Percentiles rank a stretch among this genome's conserved stretches.
Conservation (phyloP, 352 stramenopile species). For the Peronospora destructor region DNA sequence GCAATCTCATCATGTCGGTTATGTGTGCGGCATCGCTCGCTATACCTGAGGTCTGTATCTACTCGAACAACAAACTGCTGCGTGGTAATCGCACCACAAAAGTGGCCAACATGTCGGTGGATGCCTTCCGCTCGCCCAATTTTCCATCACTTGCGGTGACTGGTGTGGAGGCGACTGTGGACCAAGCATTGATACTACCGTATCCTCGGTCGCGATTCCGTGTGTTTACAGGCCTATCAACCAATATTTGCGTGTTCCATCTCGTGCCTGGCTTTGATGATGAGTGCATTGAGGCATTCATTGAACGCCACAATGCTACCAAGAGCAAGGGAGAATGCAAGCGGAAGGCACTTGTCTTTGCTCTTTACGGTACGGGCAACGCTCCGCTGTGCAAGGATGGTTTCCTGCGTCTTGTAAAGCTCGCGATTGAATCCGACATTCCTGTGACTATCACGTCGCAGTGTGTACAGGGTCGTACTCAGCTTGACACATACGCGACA, state of each 20-base stretch:
- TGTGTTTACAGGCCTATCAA: constrained; percentile 88
- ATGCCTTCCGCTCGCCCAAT: constrained; percentile 96
- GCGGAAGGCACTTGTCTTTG: constrained; percentile 83
- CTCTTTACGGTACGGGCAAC: constrained; percentile 95
- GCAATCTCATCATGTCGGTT: constrained; percentile 94
- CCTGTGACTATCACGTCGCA: constrained; percentile 92
- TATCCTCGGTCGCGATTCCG: constrained; percentile 85
- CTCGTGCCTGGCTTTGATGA: constrained; percentile 85
- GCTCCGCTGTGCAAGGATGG: constrained; percentile 82
- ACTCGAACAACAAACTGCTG: constrained; percentile 94
- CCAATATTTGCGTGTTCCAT: constrained; percentile 89
- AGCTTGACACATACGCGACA: constrained; percentile 91
- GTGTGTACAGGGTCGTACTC: constrained; percentile 89
- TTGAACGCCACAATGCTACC: constrained; percentile 46
- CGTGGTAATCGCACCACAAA: constrained; percentile 94
- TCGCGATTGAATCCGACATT: constrained; percentile 74
- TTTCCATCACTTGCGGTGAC: constrained; percentile 90
- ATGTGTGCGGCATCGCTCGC: constrained; percentile 72
- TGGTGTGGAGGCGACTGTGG: constrained; percentile 90
- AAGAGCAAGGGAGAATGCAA: constrained; percentile 23
- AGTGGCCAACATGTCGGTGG: constrained; percentile 90
- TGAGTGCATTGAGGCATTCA: constrained; percentile 80
- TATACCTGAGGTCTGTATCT: constrained; percentile 89
- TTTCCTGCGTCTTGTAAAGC: constrained; percentile 83
- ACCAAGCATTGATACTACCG: constrained; percentile 85